phyloP scores from a whole-genome alignment of 1,139 yeast species.

The Yamadazyma friedrichii region DNA sequence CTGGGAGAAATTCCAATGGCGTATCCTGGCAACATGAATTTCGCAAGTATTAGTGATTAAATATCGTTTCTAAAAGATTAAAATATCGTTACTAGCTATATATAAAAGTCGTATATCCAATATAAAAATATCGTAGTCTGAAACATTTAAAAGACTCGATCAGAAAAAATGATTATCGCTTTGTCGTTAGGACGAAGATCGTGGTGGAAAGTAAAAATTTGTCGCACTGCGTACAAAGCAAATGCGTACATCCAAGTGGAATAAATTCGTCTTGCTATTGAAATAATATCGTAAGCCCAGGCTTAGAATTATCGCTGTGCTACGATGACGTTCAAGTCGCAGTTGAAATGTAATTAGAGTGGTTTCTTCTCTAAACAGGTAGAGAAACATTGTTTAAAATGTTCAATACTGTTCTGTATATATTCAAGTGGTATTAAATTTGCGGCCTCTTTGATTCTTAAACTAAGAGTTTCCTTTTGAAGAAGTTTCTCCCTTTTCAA shows the following conservation, averaged over 20 bases:
- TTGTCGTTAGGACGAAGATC: slow-evolving; percentile 5
- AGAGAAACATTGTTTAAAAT: slow-evolving; percentile 10
- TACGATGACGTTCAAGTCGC: slow-evolving; percentile 2
- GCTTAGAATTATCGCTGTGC: slow-evolving; percentile 5
- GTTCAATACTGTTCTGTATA: slow-evolving; percentile 10
- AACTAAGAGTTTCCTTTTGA: slow-evolving; percentile 9
- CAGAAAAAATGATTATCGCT: slow-evolving; percentile 5
- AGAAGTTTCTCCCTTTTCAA: slow-evolving; percentile 12
- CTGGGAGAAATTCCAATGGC: neutral
- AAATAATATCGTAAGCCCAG: slow-evolving; percentile 6
- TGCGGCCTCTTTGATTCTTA: slow-evolving; percentile 12
- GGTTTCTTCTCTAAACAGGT: slow-evolving; percentile 9
- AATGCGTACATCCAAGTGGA: slow-evolving; percentile 5
- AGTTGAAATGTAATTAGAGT: slow-evolving; percentile 4
- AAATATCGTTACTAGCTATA: slow-evolving; percentile 3
- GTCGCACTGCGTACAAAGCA: slow-evolving; percentile 6
- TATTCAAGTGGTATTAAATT: slow-evolving; percentile 9
- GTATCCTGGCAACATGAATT: slow-evolving; percentile 1
- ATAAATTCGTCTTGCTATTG: slow-evolving; percentile 5
- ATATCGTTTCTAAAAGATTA: slow-evolving; percentile 4
- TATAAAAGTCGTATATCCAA: slow-evolving; percentile 4
- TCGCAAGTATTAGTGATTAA: slow-evolving; percentile 2
- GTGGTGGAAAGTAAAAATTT: slow-evolving; percentile 8
- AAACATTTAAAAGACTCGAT: slow-evolving; percentile 6
- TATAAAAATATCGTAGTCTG: slow-evolving; percentile 7